Conservation (phyloP, 768 basidiomycete species). For the Phaeotremella skinneri region DNA sequence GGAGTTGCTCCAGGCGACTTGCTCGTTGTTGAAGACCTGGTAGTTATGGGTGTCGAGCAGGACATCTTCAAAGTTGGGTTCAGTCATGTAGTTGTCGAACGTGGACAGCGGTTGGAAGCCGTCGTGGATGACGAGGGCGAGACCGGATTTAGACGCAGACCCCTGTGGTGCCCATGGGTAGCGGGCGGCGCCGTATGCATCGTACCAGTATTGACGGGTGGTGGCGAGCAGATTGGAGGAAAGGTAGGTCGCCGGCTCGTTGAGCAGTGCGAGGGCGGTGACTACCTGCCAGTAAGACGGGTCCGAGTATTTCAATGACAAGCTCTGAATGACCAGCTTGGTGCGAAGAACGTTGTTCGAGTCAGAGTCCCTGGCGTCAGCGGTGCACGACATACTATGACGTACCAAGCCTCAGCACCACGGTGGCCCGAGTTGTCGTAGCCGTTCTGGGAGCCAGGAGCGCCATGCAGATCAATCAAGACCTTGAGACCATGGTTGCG, state of each 20-base stretch:
- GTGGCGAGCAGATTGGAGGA: conserved; percentile 32
- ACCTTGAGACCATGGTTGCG: conserved; percentile 46
- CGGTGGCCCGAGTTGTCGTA: conserved; percentile 47
- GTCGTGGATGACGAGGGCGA: conserved; percentile 43
- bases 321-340: conserved; percentile 32
- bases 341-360: conserved; percentile 41
- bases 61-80: conserved; percentile 43
- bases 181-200: conserved; percentile 48
- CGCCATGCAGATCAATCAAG: conserved; percentile 50
- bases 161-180: conserved; percentile 42
- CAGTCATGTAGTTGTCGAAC: conserved; percentile 41
- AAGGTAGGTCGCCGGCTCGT: conserved; percentile 48
- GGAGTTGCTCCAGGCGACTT: conserved; percentile 30
- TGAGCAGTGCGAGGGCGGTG: conserved; percentile 48
- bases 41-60: conserved; percentile 51
- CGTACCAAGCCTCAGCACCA: conserved; percentile 41
- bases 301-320: conserved; percentile 46
- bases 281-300: conserved; percentile 46
- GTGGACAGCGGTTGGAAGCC: conserved; percentile 45
- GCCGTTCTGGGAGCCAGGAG: conserved; percentile 49
- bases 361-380: conserved; percentile 24
- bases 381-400: too few relatives aligned
- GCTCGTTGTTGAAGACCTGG: conserved; percentile 46
- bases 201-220: conserved; percentile 45
- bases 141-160: conserved; percentile 28